These are phyloP conservation scores for Sclerotinia subarctica DNA, from an alignment of 2,329 filamentous ascomycete genomes.

Conservation along the genomic window DNA sequence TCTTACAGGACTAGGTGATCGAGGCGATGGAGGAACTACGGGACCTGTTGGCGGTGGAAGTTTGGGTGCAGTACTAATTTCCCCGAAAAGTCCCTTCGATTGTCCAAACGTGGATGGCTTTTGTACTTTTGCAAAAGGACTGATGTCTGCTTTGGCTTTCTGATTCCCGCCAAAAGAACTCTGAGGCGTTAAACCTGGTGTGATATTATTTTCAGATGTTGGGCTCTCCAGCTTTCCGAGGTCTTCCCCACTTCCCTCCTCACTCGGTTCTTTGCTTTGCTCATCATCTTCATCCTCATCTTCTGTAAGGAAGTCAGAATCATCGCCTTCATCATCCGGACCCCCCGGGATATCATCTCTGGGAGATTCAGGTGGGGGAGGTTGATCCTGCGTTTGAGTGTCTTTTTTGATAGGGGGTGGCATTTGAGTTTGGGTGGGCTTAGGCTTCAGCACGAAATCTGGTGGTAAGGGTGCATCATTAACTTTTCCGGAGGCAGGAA, in stretches of 20 bases:
- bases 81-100: conserved; percentile 50
- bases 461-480: conserved; percentile 44
- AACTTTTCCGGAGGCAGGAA: conserved; percentile 28
- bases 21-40: conserved; percentile 63
- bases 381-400: conserved; percentile 23
- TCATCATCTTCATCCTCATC: conserved; percentile 42
- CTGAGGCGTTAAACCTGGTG: conserved; percentile 53
- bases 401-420: conserved; percentile 15
- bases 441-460: conserved; percentile 36
- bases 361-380: conserved; percentile 31
- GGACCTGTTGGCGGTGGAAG: conserved; percentile 49
- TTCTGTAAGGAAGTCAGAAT: conserved; percentile 34
- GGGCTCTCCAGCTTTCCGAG: conserved; percentile 62
- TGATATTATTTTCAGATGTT: conserved; percentile 45
- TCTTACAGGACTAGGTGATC: conserved; percentile 70
- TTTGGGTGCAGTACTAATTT: conserved; percentile 53
- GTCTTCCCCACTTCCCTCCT: conserved; percentile 61
- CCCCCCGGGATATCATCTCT: conserved; percentile 34
- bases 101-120: conserved; percentile 44
- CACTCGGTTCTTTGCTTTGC: conserved; percentile 47
- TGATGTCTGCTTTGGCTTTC: conserved; percentile 40
- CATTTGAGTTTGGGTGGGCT: conserved; percentile 21
- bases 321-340: conserved; percentile 37
- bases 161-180: conserved; percentile 55
- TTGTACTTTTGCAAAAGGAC: conserved; percentile 45